Evolutionary conservation across 495 filamentous ascomycete genomes (phyloP).

Genomic region (Amorphotheca resinae): DNA sequence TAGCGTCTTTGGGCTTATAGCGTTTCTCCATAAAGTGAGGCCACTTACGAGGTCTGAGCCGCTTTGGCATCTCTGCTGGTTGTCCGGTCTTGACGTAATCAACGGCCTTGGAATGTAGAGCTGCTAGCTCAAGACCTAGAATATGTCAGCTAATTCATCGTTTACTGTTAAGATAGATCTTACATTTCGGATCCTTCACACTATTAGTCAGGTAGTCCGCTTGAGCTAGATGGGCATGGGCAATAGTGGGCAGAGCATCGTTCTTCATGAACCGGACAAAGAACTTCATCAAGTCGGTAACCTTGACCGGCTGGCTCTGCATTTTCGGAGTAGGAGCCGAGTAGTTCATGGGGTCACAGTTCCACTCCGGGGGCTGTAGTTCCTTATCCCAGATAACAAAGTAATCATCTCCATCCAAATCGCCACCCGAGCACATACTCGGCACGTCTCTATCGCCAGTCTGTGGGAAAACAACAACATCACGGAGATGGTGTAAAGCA

Average conservation of each 20-base stretch:
- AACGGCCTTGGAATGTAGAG: slow-evolving; percentile 79
- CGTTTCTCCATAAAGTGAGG: slow-evolving; percentile 90
- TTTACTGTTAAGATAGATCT: not conserved
- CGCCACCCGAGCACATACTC: slow-evolving; percentile 92
- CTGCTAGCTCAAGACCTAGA: slow-evolving; percentile 48
- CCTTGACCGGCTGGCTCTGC: slow-evolving; percentile 44
- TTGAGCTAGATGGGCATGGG: slow-evolving; percentile 69
- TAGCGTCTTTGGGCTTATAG: slow-evolving; percentile 31
- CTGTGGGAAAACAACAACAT: slow-evolving; percentile 80
- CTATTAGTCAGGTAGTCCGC: slow-evolving; percentile 53
- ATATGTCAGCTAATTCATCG: slow-evolving; percentile 22
- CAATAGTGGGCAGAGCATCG: slow-evolving; percentile 66
- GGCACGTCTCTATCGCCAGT: slow-evolving; percentile 74
- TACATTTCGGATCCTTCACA: slow-evolving; percentile 56
- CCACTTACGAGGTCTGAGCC: slow-evolving; percentile 46
- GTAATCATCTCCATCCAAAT: slow-evolving; percentile 94
- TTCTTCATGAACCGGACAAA: slow-evolving; percentile 94
- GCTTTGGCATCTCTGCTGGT: slow-evolving; percentile 51
- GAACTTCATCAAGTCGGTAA: slow-evolving; percentile 63
- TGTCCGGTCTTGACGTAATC: slow-evolving; percentile 88
- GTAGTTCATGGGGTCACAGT: slow-evolving; percentile 65
- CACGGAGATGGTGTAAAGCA: slow-evolving; percentile 56
- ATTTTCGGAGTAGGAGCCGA: slow-evolving; percentile 34
- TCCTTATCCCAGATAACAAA: slow-evolving; percentile 84
- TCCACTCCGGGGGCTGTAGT: slow-evolving; percentile 57